These are phyloP conservation scores for Heterococcus sp. DNA, from an alignment of 108 stramenopile species.

Conservation along the genomic window DNA sequence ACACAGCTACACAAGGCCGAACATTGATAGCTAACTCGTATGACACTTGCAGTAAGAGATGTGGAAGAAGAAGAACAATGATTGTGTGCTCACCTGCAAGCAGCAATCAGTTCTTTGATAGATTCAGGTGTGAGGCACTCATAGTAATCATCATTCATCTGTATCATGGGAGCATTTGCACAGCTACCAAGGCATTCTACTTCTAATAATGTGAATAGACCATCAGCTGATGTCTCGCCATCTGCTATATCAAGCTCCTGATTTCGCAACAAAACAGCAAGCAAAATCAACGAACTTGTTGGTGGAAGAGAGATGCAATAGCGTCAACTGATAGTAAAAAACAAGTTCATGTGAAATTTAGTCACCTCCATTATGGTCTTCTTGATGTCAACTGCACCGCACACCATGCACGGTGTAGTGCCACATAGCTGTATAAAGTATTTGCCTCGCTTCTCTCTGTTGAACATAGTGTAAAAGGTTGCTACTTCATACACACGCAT, in stretches of 20 bases:
- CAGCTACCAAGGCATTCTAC: slow-evolving; percentile 99
- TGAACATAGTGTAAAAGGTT: slow-evolving; percentile 99
- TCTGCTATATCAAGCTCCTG: slow-evolving; percentile 83
- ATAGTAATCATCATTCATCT: slow-evolving; percentile 73
- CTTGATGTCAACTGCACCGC: slow-evolving; percentile 96
- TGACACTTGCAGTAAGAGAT: no score
- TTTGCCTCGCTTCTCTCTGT: slow-evolving; percentile 97
- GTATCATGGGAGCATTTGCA: slow-evolving; percentile 99
- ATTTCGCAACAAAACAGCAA: background rate
- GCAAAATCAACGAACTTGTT: no score
- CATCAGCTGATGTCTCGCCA: slow-evolving; percentile 83
- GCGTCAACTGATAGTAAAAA: background rate
- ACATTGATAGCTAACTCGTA: no score
- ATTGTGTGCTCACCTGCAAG: slow-evolving; percentile 86
- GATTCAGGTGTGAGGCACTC: slow-evolving; percentile 96
- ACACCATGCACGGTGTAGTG: slow-evolving; percentile 99
- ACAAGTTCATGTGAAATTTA: background rate
- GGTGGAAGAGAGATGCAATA: no score
- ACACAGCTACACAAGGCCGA: no score
- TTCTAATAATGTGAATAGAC: slow-evolving; percentile 94
- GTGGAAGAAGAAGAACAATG: no score
- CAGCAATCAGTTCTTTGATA: slow-evolving; percentile 83
- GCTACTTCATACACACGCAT: slow-evolving; percentile 97
- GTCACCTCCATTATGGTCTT: slow-evolving; percentile 79
- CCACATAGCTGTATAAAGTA: slow-evolving; percentile 99